A percentile compares a stretch with the other conserved stretches of the same genome.
phyloP scores from a whole-genome alignment of 176 grass and related monocot species.

The Eremochloa ophiuroides region DNA sequence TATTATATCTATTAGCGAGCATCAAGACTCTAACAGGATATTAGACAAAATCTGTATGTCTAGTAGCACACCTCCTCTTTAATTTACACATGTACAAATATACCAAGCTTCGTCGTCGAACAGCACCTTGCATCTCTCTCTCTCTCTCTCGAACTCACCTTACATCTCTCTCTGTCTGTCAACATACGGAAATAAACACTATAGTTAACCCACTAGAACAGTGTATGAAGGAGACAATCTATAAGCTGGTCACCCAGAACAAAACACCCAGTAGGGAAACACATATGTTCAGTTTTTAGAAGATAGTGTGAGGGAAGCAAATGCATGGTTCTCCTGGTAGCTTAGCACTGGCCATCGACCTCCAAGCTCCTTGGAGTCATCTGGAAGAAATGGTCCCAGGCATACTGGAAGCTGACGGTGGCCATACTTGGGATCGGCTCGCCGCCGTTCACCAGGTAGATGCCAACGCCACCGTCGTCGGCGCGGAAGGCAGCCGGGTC shows the following conservation, averaged over 20 bases:
- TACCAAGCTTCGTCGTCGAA: background rate
- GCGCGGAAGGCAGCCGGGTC: constrained; percentile 49
- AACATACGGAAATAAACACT: background rate
- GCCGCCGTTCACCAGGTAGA: constrained; percentile 56
- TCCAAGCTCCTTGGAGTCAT: constrained; percentile 43
- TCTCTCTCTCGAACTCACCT: too few relatives aligned
- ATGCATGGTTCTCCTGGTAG: background rate
- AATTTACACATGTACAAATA: background rate
- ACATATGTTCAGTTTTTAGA: background rate
- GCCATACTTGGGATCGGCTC: constrained; percentile 37
- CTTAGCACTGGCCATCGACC: constrained; percentile 17
- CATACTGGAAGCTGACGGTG: constrained; percentile 52
- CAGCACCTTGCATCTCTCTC: background rate
- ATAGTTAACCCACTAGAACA: background rate
- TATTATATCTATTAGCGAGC: background rate
- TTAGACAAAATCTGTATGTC: background rate
- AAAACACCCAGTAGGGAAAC: background rate
- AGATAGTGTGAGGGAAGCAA: background rate
- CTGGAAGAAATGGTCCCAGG: constrained; percentile 66
- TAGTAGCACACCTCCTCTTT: background rate
- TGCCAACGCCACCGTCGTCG: background rate
- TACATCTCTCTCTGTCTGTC: background rate
- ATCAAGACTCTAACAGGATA: background rate
- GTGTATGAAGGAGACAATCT: background rate
- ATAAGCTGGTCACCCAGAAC: background rate